Evolutionary conservation across 2,329 filamentous ascomycete species (phyloP).

Genomic region (Aspergillus sp.): DNA sequence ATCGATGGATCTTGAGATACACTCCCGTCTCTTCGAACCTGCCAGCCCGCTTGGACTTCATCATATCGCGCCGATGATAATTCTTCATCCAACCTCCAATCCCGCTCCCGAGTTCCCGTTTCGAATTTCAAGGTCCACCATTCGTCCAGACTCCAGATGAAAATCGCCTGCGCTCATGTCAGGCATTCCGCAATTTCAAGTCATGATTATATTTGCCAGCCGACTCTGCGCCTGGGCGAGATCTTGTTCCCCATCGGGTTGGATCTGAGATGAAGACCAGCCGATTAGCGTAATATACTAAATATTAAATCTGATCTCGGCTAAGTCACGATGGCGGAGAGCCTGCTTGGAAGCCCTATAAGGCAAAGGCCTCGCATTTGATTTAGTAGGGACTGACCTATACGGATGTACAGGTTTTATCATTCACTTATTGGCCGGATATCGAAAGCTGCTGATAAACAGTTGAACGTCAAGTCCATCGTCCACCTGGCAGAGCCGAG

Average conservation of each 20-base stretch:
- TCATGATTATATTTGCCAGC: background rate
- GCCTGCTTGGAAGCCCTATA: background rate
- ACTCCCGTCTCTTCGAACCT: constrained; percentile 2
- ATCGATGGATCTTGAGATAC: constrained; percentile 23
- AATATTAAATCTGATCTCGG: too few relatives aligned
- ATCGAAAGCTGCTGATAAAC: too few relatives aligned
- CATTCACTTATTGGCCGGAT: too few relatives aligned
- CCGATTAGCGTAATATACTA: constrained; percentile 4
- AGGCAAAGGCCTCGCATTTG: background rate
- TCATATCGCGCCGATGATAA: background rate
- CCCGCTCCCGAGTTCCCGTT: background rate
- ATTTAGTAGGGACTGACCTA: background rate
- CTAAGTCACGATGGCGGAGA: background rate
- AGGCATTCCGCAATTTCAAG: background rate
- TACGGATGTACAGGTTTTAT: background rate
- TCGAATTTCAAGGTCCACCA: background rate
- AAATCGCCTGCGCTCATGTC: background rate
- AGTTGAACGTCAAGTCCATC: too few relatives aligned
- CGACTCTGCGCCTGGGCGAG: background rate
- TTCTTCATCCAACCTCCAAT: background rate
- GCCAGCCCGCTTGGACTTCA: background rate
- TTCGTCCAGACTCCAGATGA: background rate
- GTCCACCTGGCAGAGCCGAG: too few relatives aligned
- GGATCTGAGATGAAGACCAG: constrained; percentile 4
- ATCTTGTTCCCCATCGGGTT: background rate